These are phyloP conservation scores for Aspergillus steynii DNA, from an alignment of 495 filamentous ascomycete species.

Conservation along the genomic window DNA sequence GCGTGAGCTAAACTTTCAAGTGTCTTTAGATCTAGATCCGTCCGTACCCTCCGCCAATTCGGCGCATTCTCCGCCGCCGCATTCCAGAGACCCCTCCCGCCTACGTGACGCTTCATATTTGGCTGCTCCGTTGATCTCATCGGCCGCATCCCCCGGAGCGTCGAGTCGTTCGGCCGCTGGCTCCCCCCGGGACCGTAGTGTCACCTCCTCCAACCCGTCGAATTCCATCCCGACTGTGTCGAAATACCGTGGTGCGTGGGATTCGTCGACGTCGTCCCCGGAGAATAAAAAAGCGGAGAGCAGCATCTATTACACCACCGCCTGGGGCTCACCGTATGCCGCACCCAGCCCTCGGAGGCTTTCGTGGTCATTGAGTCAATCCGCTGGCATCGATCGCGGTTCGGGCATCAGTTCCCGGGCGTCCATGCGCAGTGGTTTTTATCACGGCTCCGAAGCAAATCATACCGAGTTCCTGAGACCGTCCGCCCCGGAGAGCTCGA, in stretches of 20 bases:
- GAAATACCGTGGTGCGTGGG: constrained; percentile 32
- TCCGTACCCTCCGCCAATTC: constrained; percentile 42
- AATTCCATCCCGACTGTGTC: constrained; percentile 36
- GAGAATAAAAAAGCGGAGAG: constrained; percentile 44
- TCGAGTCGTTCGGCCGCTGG: constrained; percentile 40
- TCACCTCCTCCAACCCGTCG: constrained; percentile 30
- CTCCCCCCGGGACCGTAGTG: constrained; percentile 34
- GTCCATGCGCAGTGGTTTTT: constrained; percentile 25
- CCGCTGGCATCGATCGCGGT: constrained; percentile 34
- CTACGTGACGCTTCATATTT: constrained; percentile 35
- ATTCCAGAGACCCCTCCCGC: constrained; percentile 30
- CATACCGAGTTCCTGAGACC: constrained; percentile 53
- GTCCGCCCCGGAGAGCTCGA: constrained; percentile 28
- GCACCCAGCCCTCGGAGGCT: constrained; percentile 51
- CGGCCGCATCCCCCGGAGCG: constrained; percentile 39
- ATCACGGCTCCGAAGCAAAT: constrained; percentile 50
- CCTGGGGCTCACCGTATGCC: constrained; percentile 75
- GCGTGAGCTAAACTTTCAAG: constrained; percentile 19
- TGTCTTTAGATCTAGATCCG: constrained; percentile 42
- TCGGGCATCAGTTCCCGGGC: constrained; percentile 41
- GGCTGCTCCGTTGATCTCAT: constrained; percentile 33
- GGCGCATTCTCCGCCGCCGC: constrained; percentile 41
- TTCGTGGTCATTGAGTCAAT: constrained; percentile 46
- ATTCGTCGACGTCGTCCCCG: constrained; percentile 45
- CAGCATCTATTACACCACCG: constrained; percentile 62